Evolutionary conservation across 2,329 filamentous ascomycete genomes (phyloP).

Genomic region (Cadophora sp.): DNA sequence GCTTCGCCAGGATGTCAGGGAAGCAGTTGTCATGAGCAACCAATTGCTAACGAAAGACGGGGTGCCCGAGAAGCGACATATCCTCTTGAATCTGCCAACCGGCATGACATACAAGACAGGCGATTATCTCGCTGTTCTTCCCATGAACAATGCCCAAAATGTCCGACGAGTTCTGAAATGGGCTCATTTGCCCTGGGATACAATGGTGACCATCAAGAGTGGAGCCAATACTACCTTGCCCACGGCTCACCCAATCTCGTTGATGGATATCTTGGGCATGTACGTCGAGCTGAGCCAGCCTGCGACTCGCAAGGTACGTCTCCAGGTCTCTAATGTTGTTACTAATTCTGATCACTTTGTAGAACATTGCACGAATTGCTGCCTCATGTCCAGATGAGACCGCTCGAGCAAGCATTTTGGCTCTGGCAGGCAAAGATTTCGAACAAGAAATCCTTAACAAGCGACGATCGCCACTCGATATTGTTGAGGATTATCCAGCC

Average conservation of each 20-base stretch:
- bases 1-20: slow-evolving; percentile 68
- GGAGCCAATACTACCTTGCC: slow-evolving; percentile 48
- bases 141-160: slow-evolving; percentile 25
- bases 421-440: slow-evolving; percentile 39
- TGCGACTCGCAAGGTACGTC: slow-evolving; percentile 55
- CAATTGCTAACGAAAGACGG: slow-evolving; percentile 57
- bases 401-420: slow-evolving; percentile 50
- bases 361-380: slow-evolving; percentile 55
- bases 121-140: slow-evolving; percentile 30
- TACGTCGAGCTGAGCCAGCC: slow-evolving; percentile 67
- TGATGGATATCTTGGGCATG: slow-evolving; percentile 59
- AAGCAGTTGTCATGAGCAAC: slow-evolving; percentile 63
- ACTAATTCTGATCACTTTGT: background rate
- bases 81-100: slow-evolving; percentile 48
- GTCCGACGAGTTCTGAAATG: slow-evolving; percentile 20
- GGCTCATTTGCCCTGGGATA: slow-evolving; percentile 56
- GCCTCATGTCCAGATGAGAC: slow-evolving; percentile 54
- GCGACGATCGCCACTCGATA: slow-evolving; percentile 69
- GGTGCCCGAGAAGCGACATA: slow-evolving; percentile 65
- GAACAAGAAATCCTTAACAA: slow-evolving; percentile 50
- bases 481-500: slow-evolving; percentile 68
- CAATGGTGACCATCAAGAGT: background rate
- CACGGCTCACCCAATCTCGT: slow-evolving; percentile 55
- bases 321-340: background rate
- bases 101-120: slow-evolving; percentile 26